Percentiles rank a stretch among this genome's conserved stretches.
These are phyloP conservation scores for Phoenix roebelenii DNA, from an alignment of 176 grass and related monocot species.

Conservation along the genomic window DNA sequence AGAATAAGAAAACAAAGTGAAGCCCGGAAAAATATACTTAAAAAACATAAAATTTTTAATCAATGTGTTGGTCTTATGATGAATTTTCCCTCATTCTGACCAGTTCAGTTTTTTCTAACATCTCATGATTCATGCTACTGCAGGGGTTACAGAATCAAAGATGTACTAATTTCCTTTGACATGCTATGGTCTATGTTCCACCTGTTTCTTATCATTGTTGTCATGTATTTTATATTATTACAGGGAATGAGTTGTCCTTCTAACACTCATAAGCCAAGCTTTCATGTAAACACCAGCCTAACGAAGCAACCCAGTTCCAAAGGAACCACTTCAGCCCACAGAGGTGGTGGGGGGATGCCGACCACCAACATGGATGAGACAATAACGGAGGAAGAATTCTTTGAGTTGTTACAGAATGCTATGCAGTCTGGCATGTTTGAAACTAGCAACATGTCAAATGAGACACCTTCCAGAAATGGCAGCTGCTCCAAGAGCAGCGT, in stretches of 20 bases:
- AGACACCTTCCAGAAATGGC: slow-evolving; percentile 34
- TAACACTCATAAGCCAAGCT: slow-evolving; percentile 92
- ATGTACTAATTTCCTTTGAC: too few relatives aligned
- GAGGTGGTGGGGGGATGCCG: slow-evolving; percentile 31
- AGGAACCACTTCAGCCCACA: slow-evolving; percentile 33
- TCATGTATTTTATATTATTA: too few relatives aligned
- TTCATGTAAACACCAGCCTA: slow-evolving; percentile 76
- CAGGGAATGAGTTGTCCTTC: slow-evolving; percentile 84
- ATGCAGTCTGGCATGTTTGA: slow-evolving; percentile 81
- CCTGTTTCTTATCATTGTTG: too few relatives aligned
- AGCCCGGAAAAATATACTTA: too few relatives aligned
- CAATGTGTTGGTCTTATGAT: too few relatives aligned
- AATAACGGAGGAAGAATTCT: slow-evolving; percentile 77
- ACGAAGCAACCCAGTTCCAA: slow-evolving; percentile 63
- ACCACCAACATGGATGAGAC: slow-evolving; percentile 44
- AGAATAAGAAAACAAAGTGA: too few relatives aligned
- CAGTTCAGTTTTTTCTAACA: too few relatives aligned
- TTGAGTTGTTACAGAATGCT: slow-evolving; percentile 84
- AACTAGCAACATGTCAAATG: slow-evolving; percentile 25
- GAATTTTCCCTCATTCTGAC: too few relatives aligned
- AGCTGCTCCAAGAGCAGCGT: slow-evolving; percentile 13
- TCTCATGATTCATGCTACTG: too few relatives aligned
- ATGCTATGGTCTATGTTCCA: too few relatives aligned
- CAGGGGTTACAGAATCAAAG: too few relatives aligned
- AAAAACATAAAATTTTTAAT: too few relatives aligned